Evolutionary conservation across 2,329 filamentous ascomycete genomes (phyloP), one percentile per base, ranked within the genome.

Genomic region (Colletotrichum karsti): DNA sequence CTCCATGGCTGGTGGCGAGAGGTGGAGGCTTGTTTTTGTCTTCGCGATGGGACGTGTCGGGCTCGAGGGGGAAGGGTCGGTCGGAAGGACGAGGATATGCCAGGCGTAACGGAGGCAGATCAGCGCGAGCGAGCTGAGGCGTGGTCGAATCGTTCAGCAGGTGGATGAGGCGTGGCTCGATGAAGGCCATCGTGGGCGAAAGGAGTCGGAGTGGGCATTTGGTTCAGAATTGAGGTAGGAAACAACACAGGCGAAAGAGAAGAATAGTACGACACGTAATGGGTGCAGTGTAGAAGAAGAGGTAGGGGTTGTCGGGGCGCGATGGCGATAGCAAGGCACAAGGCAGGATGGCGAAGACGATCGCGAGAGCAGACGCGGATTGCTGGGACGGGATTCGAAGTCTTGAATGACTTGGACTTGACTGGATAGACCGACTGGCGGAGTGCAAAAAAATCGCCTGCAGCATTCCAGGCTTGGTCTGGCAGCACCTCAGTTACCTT

Each of bases 131-230:
- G 73, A 81, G 79, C 71, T 82, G 82, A 50, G 84, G 83, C 70
- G 82, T 81, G 44, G 82, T 82, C 54, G 83, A 83, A 74, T 88
- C 85, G 78, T 91, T 91, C 74, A 91, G 82, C 72, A 91, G 80
- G 77, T 90, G 88, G 76, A 90, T 91, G 72, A 91, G 83, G 75
- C 88, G 87, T 75, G 89, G 89, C 84, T 91, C 89, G 80, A 91
- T 91, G 75, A 88, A 90, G 72, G 87, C 87, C 87, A 89, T 89
- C 79, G 78, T 87, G 83, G 69, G 69, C 69, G 48, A 60, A 42
- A 50, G 33, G 55, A 61, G 62, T 51, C 60, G 66, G 70, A 63
- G 69, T 74, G 74, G 73, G 78, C 81, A 84, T 84, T 79, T 77
- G 79, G 75, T 61, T 48, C n/a, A 51, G 55, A 55, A 55, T 50